A percentile compares a stretch with the other conserved stretches of the same genome.
These are phyloP conservation scores for Fraxinus paxiana DNA, from an alignment of 305 asterid genomes.

Conservation along the genomic window DNA sequence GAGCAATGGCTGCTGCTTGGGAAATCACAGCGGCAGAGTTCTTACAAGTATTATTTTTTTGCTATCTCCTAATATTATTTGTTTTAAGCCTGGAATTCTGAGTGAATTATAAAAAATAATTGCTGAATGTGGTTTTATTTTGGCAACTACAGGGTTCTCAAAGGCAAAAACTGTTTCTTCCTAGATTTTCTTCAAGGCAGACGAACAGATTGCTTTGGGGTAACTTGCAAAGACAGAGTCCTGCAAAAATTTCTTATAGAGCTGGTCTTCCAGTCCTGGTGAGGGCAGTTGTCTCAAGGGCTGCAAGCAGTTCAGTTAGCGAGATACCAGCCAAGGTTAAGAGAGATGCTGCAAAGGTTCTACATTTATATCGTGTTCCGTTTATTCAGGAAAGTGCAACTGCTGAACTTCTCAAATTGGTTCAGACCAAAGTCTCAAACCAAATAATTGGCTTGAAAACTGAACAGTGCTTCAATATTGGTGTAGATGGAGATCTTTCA, in stretches of 20 bases:
- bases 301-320: slow-evolving; percentile 32
- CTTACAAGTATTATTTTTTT: slow-evolving; percentile 33
- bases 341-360: slow-evolving; percentile 38
- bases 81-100: background rate
- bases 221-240: slow-evolving; percentile 28
- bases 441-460: slow-evolving; percentile 62
- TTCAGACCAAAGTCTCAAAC: slow-evolving; percentile 55
- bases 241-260: slow-evolving; percentile 32
- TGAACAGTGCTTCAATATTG: slow-evolving; percentile 83
- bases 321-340: slow-evolving; percentile 20
- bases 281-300: slow-evolving; percentile 52
- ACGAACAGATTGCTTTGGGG: slow-evolving; percentile 61
- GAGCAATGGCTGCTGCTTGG: slow-evolving; percentile 40
- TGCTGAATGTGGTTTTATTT: slow-evolving; percentile 14
- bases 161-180: slow-evolving; percentile 60
- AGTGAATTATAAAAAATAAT: background rate
- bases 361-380: slow-evolving; percentile 71
- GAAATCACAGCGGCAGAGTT: slow-evolving; percentile 51
- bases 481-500: slow-evolving; percentile 51
- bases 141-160: slow-evolving; percentile 48
- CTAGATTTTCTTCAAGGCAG: slow-evolving; percentile 46
- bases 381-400: slow-evolving; percentile 58
- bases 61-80: background rate
- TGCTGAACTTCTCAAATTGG: slow-evolving; percentile 58
- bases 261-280: slow-evolving; percentile 28